Conservation (phyloP, 331 rosid species). For the Acacia concinna region DNA sequence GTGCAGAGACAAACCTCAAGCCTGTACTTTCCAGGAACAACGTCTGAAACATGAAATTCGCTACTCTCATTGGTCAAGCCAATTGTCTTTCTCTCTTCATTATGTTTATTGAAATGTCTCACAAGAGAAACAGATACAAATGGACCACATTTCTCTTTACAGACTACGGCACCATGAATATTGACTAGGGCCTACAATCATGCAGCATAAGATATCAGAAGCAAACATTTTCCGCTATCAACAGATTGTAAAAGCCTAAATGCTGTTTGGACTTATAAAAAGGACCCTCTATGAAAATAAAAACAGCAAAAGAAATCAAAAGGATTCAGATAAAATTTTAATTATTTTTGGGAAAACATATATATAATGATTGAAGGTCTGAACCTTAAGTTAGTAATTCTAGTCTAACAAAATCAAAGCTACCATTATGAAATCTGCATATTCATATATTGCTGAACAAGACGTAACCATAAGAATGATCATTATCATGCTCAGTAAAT, state of each 20-base stretch:
- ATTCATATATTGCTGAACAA: constrained; percentile 7
- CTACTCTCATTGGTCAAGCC: constrained; percentile 60
- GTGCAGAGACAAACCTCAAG: constrained; percentile 62
- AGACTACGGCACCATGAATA: constrained; percentile 65
- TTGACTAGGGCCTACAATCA: constrained; percentile 81
- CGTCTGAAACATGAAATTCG: constrained; percentile 62
- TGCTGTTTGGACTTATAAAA: constrained; percentile 12
- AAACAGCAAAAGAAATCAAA: background rate
- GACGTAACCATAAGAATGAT: background rate
- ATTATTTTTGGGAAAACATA: background rate
- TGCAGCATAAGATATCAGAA: constrained; percentile 31
- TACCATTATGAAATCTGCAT: background rate
- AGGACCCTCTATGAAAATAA: constrained; percentile 24
- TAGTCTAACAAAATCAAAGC: constrained; percentile 17
- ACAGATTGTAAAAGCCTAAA: background rate
- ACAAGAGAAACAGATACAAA: constrained; percentile 74
- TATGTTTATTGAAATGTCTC: constrained; percentile 53
- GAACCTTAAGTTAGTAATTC: constrained; percentile 7
- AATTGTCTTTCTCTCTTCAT: constrained; percentile 54
- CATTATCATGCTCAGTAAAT: constrained; percentile 19
- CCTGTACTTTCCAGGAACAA: constrained; percentile 90
- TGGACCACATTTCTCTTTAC: constrained; percentile 84
- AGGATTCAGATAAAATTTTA: constrained; percentile 9
- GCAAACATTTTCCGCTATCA: constrained; percentile 12
- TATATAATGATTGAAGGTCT: constrained; percentile 10